phyloP scores from a whole-genome alignment of 1,139 yeast species.

The Cylindricascospora bacillispora region DNA sequence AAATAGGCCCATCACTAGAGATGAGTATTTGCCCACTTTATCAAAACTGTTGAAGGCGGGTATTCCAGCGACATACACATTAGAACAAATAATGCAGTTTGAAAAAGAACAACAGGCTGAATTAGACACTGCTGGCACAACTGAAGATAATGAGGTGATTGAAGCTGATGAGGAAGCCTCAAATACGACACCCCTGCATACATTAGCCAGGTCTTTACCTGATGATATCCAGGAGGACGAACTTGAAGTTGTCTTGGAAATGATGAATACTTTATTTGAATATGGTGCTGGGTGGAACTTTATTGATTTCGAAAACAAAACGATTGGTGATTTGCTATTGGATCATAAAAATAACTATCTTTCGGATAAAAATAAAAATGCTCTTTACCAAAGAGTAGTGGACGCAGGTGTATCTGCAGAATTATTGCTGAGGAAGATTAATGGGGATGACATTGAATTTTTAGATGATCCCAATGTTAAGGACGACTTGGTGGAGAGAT shows the following conservation, averaged over 20 bases:
- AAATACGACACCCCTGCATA: constrained; percentile 73
- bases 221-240: constrained; percentile 34
- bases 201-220: constrained; percentile 38
- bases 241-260: constrained; percentile 32
- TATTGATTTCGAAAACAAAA: constrained; percentile 49
- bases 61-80: constrained; percentile 70
- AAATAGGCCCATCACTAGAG: constrained; percentile 40
- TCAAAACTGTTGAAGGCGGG: constrained; percentile 42
- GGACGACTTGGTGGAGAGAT: constrained; percentile 10
- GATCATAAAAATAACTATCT: constrained; percentile 38
- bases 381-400: constrained; percentile 42
- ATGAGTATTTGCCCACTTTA: constrained; percentile 33
- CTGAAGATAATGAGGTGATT: constrained; percentile 22
- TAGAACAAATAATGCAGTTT: constrained; percentile 58
- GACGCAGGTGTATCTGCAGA: constrained; percentile 91
- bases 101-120: constrained; percentile 28
- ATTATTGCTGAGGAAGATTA: constrained; percentile 57
- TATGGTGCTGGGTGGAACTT: constrained; percentile 91
- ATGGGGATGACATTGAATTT: constrained; percentile 44
- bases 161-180: constrained; percentile 33
- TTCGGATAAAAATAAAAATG: constrained; percentile 19
- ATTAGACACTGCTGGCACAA: no score
- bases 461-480: constrained; percentile 14
- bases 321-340: constrained; percentile 63
- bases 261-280: constrained; percentile 58